phyloP scores from a whole-genome alignment of 352 stramenopile genomes.

The Bremia lactucae region DNA sequence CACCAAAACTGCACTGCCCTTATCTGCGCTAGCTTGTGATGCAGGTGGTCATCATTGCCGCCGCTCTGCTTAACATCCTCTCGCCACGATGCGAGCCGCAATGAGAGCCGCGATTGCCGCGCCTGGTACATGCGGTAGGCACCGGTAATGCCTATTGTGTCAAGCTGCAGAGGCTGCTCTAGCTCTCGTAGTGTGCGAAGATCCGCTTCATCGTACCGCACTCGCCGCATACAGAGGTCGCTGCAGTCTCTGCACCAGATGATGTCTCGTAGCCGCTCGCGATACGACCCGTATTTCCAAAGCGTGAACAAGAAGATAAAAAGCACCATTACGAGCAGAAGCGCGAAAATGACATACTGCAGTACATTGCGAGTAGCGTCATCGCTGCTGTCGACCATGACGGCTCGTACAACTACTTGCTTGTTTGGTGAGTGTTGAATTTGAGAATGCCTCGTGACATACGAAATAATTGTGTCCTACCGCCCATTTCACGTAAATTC shows the following conservation, averaged over 20 bases:
- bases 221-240: conserved; percentile 14
- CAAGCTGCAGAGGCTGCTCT: conserved; percentile 28
- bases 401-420: background rate
- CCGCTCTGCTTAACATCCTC: conserved; percentile 42
- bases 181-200: conserved; percentile 43
- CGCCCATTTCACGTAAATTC: too few relatives aligned
- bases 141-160: conserved; percentile 38
- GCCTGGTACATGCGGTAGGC: conserved; percentile 48
- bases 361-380: conserved; percentile 25
- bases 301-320: conserved; percentile 38
- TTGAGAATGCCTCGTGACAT: conserved; percentile 19
- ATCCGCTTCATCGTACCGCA: conserved; percentile 47
- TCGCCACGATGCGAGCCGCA: conserved; percentile 51
- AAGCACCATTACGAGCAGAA: conserved; percentile 32
- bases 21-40: conserved; percentile 47
- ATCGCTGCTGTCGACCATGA: conserved; percentile 19
- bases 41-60: conserved; percentile 26
- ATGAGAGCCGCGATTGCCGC: conserved; percentile 30
- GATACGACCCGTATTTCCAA: conserved; percentile 29
- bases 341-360: conserved; percentile 37
- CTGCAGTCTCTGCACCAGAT: conserved; percentile 28
- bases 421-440: conserved; percentile 11
- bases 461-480: too few relatives aligned
- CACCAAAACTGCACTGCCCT: conserved; percentile 17
- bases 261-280: conserved; percentile 24